Evolutionary conservation across 495 filamentous ascomycete genomes (phyloP), one percentile per base, ranked within the genome.

Genomic region (Daldinia caldariorum): DNA sequence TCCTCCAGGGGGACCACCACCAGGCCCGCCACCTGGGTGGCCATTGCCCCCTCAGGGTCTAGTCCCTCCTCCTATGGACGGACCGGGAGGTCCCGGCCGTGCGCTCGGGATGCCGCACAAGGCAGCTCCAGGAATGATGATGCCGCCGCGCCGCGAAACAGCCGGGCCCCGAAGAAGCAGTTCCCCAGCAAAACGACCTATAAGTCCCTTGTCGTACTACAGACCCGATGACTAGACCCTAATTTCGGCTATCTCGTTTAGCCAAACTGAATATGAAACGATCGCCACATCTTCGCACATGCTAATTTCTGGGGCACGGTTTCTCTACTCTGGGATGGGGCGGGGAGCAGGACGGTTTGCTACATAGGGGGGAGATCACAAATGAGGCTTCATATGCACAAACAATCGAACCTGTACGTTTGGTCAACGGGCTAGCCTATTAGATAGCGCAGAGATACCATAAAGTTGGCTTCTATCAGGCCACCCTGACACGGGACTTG

Each of bases 381-480:
- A 63, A 37, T 34, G 34, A 35, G 22, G 53, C 34, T 34, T 47
- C 39, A 55, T 61, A 58, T 51, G 35, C 32, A 58, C 14, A 39
- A 58, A 57, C 37, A 58, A 58, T 49, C 6, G 39, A 22, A 31
- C 60, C 57, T 62, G 39, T 58, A 69, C 47, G 54, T 39, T 47
- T 54, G 59, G 59, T 43, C 45, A 39, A 50, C 34, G 39, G 45
- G 22, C 26, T 26, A 51, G 16, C 58, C 51, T 53, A 70, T 61
- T 61, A 41, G 51, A 26, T 53, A 56, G 39, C 39, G 31, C 16
- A 55, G 34, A 37, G 49, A 16, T 26, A 53, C 22, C 29, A 26
- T 45, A 26, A 39, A 26, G 29, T 55, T 37, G 56, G 26, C 54
- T 62, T 49, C 29, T 35, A 61, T 56, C 55, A 47, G 54, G 20